These are phyloP conservation scores for Colletotrichum falcatum DNA, from an alignment of 2,329 filamentous ascomycete genomes.

Conservation along the genomic window DNA sequence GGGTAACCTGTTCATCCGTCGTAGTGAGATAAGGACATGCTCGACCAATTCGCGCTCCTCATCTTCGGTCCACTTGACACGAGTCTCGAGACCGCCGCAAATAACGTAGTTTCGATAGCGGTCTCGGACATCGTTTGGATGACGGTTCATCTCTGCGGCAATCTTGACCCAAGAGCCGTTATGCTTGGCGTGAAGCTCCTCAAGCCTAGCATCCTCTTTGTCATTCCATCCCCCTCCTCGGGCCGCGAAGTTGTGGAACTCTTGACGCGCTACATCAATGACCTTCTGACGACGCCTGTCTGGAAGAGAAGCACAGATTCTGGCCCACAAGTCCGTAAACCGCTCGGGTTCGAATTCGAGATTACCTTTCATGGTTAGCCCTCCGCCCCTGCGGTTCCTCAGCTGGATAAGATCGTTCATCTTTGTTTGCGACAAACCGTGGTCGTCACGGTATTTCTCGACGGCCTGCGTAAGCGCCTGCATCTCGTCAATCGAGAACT, in stretches of 20 bases:
- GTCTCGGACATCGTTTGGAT: conserved; percentile 75
- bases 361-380: conserved; percentile 47
- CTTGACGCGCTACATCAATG: conserved; percentile 68
- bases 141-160: conserved; percentile 71
- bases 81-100: conserved; percentile 63
- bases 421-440: conserved; percentile 56
- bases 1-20: conserved; percentile 57
- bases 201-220: conserved; percentile 69
- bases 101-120: conserved; percentile 77
- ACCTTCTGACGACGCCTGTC: conserved; percentile 65
- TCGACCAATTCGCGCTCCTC: conserved; percentile 68
- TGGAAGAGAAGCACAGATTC: conserved; percentile 61
- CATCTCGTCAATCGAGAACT: conserved; percentile 53
- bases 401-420: conserved; percentile 61
- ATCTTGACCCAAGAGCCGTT: conserved; percentile 73
- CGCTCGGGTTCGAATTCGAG: conserved; percentile 47
- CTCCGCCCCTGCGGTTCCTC: conserved; percentile 40
- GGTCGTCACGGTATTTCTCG: conserved; percentile 57
- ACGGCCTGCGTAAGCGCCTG: conserved; percentile 56
- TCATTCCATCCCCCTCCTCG: conserved; percentile 68
- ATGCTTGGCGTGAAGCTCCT: conserved; percentile 57
- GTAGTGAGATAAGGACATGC: conserved; percentile 65
- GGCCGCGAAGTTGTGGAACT: conserved; percentile 74
- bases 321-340: conserved; percentile 62
- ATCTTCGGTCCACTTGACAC: conserved; percentile 68